Conservation (phyloP, 2,329 filamentous ascomycete genomes). For the Scedosporium minutisporum region DNA sequence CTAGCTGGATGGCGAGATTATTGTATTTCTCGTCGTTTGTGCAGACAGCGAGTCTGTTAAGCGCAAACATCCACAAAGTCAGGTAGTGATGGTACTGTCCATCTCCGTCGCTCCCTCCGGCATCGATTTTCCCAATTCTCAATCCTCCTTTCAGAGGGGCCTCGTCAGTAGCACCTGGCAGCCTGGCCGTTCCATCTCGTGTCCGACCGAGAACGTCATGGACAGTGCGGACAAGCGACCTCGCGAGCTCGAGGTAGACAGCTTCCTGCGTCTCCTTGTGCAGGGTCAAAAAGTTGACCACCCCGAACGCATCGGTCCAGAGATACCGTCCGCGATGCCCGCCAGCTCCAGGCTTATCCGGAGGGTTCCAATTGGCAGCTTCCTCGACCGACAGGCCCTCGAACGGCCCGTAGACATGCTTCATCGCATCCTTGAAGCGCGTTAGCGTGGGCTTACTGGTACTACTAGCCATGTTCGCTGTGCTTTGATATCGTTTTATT, state of each 20-base stretch:
- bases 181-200: constrained; percentile 33
- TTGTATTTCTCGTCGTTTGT: constrained; percentile 37
- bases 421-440: constrained; percentile 27
- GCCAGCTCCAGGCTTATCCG: constrained; percentile 32
- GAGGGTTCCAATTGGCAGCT: constrained; percentile 33
- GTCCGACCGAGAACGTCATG: constrained; percentile 43
- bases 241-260: constrained; percentile 39
- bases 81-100: constrained; percentile 55
- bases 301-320: constrained; percentile 52
- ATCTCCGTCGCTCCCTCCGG: constrained; percentile 39
- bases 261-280: constrained; percentile 24
- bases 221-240: constrained; percentile 37
- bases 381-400: constrained; percentile 14
- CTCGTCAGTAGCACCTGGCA: constrained; percentile 40
- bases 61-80: constrained; percentile 53
- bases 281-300: constrained; percentile 49
- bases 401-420: constrained; percentile 25
- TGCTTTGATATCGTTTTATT: neutral
- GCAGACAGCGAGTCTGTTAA: constrained; percentile 42
- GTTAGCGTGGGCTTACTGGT: neutral
- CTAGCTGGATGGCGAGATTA: constrained; percentile 39
- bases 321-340: constrained; percentile 49
- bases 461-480: constrained; percentile 1
- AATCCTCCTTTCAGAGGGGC: constrained; percentile 44
- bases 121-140: constrained; percentile 46